Conservation (phyloP, 2,329 filamentous ascomycete genomes). For the Ascochyta koolunga region DNA sequence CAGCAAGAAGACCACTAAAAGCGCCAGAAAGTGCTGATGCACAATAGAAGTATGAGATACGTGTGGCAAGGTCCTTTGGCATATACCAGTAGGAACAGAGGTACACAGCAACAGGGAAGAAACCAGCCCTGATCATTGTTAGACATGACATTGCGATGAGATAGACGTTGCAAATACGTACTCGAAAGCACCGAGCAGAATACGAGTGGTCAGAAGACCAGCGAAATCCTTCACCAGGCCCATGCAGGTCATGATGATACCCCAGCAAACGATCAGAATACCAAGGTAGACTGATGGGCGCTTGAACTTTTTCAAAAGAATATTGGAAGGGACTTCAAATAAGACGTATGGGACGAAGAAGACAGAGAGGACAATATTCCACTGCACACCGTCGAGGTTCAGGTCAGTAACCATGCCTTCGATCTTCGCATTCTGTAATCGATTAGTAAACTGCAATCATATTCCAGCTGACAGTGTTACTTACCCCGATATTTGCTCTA, state of each 20-base stretch:
- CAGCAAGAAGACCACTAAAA: constrained; percentile 52
- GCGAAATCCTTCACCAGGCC: constrained; percentile 30
- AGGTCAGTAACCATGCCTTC: constrained; percentile 67
- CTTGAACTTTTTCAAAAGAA: constrained; percentile 46
- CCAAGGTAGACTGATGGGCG: constrained; percentile 38
- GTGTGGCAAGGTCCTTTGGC: constrained; percentile 40
- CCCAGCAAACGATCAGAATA: constrained; percentile 36
- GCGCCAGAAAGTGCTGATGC: constrained; percentile 48
- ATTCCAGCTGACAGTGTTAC: neutral
- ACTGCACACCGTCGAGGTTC: constrained; percentile 59
- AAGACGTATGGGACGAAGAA: constrained; percentile 58
- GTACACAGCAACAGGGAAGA: constrained; percentile 46
- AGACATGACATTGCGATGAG: constrained; percentile 4
- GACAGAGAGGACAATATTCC: constrained; percentile 66
- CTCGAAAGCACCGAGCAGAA: constrained; percentile 36
- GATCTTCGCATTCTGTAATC: constrained; percentile 60
- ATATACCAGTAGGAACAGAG: constrained; percentile 46
- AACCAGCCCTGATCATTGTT: constrained; percentile 26
- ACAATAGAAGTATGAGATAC: constrained; percentile 47
- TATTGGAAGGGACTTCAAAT: constrained; percentile 50
- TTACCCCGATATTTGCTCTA: constrained; percentile 65
- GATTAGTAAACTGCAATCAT: neutral
- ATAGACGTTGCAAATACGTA: constrained; percentile 7
- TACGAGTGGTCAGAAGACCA: constrained; percentile 24
- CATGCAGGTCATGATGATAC: constrained; percentile 36